Conservation (phyloP, 2,329 filamentous ascomycete species). For the Fusarium subglutinans region DNA sequence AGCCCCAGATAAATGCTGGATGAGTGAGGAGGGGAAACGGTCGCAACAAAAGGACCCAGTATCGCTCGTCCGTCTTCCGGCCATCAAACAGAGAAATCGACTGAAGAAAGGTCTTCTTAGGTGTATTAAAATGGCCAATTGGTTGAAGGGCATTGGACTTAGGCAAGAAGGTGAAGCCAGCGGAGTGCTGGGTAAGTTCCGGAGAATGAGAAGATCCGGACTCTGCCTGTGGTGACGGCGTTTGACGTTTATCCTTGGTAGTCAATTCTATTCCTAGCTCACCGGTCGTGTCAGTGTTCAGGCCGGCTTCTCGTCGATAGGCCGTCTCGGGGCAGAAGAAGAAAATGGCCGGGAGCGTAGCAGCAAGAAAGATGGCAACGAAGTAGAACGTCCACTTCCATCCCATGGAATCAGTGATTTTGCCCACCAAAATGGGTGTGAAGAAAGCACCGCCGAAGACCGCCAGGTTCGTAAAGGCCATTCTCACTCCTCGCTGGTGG, state of each 20-base stretch:
- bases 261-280: conserved; percentile 44
- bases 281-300: conserved; percentile 73
- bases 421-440: conserved; percentile 90
- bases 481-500: conserved; percentile 82
- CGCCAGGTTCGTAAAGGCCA: conserved; percentile 77
- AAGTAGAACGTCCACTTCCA: conserved; percentile 93
- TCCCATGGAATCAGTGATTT: conserved; percentile 79
- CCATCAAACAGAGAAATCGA: conserved; percentile 79
- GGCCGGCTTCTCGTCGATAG: conserved; percentile 70
- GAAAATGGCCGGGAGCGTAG: conserved; percentile 74
- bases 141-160: conserved; percentile 47
- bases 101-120: conserved; percentile 67
- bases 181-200: not conserved
- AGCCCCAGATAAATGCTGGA: conserved; percentile 83
- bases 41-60: conserved; percentile 71
- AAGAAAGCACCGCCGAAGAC: conserved; percentile 67
- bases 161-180: conserved; percentile 47
- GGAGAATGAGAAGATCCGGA: not conserved
- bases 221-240: conserved; percentile 5
- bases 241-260: conserved; percentile 18
- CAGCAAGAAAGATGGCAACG: conserved; percentile 82
- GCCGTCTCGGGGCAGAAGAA: conserved; percentile 88
- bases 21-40: conserved; percentile 87
- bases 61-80: conserved; percentile 80
- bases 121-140: conserved; percentile 48